phyloP scores from a whole-genome alignment of 768 basidiomycete genomes.

The Phlebiopsis gigantea region DNA sequence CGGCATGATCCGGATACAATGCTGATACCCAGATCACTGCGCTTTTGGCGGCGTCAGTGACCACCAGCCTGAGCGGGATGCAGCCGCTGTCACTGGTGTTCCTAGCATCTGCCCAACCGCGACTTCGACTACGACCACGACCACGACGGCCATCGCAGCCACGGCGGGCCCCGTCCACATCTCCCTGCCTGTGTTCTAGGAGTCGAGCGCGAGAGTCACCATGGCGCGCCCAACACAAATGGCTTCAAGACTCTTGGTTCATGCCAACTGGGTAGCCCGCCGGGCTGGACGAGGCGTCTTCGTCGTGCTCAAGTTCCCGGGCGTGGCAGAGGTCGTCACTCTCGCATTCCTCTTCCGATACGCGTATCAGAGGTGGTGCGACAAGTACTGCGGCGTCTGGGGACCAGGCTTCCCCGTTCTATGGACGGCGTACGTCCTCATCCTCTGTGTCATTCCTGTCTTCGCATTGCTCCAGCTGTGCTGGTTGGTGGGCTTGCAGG shows the following conservation, averaged over 20 bases:
- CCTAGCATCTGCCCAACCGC: no score
- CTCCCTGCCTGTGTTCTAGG: background rate
- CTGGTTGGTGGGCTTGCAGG: background rate
- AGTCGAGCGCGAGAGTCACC: background rate
- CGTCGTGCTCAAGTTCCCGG: slow-evolving; percentile 2
- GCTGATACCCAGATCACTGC: background rate
- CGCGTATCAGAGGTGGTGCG: slow-evolving; percentile 6
- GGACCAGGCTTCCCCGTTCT: slow-evolving; percentile 5
- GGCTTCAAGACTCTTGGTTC: background rate
- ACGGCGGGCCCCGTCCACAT: no score
- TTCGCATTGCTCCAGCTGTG: slow-evolving; percentile 9
- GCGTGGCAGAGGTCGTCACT: background rate
- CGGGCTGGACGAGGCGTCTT: background rate
- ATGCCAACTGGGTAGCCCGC: background rate
- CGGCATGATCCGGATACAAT: background rate
- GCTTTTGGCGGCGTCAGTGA: background rate
- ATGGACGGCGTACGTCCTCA: slow-evolving; percentile 9
- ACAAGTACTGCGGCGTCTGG: slow-evolving; percentile 5
- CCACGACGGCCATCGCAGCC: background rate
- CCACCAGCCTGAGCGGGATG: background rate
- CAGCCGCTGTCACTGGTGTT: no score
- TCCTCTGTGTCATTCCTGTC: slow-evolving; percentile 5
- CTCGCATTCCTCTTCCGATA: slow-evolving; percentile 2
- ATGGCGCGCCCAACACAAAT: background rate
- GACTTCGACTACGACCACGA: no score